Conservation (phyloP, 768 basidiomycete genomes). For the Auricularia sp. region DNA sequence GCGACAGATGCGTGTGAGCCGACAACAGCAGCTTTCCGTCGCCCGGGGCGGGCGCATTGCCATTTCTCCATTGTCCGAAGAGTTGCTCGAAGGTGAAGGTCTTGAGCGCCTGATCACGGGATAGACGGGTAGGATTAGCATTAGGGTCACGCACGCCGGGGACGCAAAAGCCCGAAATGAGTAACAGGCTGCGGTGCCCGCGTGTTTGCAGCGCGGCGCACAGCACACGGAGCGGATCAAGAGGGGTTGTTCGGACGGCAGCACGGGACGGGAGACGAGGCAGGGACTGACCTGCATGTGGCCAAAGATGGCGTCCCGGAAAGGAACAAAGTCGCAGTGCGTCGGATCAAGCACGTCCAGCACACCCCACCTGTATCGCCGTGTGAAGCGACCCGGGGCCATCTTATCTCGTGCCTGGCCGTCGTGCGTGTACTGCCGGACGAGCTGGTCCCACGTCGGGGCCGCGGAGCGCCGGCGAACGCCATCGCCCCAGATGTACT, state of each 20-base stretch:
- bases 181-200: neutral
- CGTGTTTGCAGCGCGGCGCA: neutral
- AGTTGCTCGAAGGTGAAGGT: constrained; percentile 78
- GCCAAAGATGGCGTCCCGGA: constrained; percentile 73
- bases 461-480: constrained; percentile 21
- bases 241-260: neutral
- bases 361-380: constrained; percentile 75
- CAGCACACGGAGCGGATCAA: neutral
- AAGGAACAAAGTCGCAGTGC: constrained; percentile 71
- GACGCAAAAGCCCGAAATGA: neutral
- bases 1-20: neutral
- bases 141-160: neutral
- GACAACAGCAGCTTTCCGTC: constrained; percentile 3
- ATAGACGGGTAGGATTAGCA: constrained; percentile 8
- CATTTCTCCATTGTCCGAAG: constrained; percentile 47
- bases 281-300: constrained; percentile 67
- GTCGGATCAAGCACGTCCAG: constrained; percentile 68
- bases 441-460: constrained; percentile 58
- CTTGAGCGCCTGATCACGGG: constrained; percentile 53
- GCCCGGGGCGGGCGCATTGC: constrained; percentile 6
- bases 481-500: constrained; percentile 77
- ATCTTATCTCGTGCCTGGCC: constrained; percentile 26
- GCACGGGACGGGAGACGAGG: constrained; percentile 2
- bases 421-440: constrained; percentile 57
- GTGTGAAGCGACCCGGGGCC: constrained; percentile 51